Evolutionary conservation across 345 rosid genomes (phyloP).

Genomic region (Boechera divaricarpa): DNA sequence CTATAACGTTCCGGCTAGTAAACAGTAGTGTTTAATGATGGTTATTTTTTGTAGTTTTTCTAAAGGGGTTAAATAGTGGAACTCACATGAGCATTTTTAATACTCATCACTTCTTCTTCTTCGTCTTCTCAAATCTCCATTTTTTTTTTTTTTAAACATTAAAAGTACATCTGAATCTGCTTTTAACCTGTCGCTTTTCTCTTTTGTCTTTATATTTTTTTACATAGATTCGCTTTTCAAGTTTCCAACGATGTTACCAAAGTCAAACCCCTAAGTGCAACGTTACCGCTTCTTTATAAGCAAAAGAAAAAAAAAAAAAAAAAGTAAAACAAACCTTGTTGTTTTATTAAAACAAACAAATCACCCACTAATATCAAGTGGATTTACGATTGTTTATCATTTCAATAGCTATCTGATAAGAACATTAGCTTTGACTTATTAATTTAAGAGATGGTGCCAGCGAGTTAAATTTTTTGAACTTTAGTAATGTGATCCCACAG

Average conservation of each 20-base stretch:
- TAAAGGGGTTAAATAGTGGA: constrained; percentile 9
- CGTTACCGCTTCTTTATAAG: background rate
- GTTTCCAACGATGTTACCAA: constrained; percentile 30
- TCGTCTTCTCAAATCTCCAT: constrained; percentile 17
- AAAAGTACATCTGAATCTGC: constrained; percentile 29
- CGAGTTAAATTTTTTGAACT: background rate
- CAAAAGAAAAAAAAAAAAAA: background rate
- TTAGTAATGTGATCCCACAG: background rate
- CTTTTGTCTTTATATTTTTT: background rate
- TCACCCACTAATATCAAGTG: constrained; percentile 17
- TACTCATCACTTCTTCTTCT: constrained; percentile 18
- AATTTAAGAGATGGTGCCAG: constrained; percentile 1
- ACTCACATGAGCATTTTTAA: constrained; percentile 19
- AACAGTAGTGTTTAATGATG: background rate
- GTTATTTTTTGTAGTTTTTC: background rate
- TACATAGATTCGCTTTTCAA: constrained; percentile 33
- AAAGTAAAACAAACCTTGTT: background rate
- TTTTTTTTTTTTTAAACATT: background rate
- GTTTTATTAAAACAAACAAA: background rate
- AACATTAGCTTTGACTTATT: background rate
- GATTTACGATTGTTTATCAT: background rate
- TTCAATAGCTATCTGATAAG: background rate
- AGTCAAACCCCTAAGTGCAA: constrained; percentile 34
- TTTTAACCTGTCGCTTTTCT: constrained; percentile 16
- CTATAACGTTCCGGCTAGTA: constrained; percentile 3